Conservation (phyloP, 1,139 yeast genomes). For the Geotrichum phurueaensis region DNA sequence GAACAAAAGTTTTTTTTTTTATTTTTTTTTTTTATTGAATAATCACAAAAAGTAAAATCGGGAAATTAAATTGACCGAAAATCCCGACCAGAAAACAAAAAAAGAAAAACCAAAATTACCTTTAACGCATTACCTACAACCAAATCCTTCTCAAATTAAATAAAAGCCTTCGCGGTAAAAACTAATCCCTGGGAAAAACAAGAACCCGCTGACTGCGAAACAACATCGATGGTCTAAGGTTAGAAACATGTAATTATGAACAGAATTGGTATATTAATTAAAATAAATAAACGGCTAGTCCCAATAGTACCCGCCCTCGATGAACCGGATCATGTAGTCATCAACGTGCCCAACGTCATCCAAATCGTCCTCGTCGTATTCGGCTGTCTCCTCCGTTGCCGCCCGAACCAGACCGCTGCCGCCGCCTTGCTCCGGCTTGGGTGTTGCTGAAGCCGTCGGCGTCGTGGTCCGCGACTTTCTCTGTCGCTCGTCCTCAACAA, state of each 20-base stretch:
- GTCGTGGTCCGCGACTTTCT: conserved; percentile 8
- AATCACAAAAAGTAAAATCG: background rate
- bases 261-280: background rate
- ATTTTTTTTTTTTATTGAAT: background rate
- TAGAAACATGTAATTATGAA: background rate
- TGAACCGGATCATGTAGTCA: conserved; percentile 90
- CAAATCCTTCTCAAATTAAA: background rate
- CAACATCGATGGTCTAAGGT: background rate
- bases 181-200: background rate
- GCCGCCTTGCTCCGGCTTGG: background rate
- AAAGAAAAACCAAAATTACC: background rate
- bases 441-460: conserved; percentile 11
- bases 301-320: conserved; percentile 69
- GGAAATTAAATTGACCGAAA: background rate
- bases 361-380: conserved; percentile 47
- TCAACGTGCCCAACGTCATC: conserved; percentile 87
- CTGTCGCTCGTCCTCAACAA: conserved; percentile 43
- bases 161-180: background rate
- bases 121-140: no score
- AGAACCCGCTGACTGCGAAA: background rate
- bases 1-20: background rate
- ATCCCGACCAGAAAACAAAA: background rate
- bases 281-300: conserved; percentile 7
- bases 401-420: background rate
- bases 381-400: conserved; percentile 25